These are phyloP conservation scores for Colletotrichum godetiae DNA, from an alignment of 2,329 filamentous ascomycete species.

Conservation along the genomic window DNA sequence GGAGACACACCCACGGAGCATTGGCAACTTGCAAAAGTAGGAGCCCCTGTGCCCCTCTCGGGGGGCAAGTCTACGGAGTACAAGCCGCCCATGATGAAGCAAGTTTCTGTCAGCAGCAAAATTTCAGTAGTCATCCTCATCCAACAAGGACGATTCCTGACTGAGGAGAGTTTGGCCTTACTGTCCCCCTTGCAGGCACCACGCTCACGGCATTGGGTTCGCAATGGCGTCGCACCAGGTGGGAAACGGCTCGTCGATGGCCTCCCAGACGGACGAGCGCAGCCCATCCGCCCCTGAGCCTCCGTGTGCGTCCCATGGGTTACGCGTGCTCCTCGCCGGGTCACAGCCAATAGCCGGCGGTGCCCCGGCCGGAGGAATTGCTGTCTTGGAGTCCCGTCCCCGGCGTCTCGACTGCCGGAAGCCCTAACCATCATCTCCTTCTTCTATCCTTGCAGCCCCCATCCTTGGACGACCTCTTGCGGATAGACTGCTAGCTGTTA, in stretches of 20 bases:
- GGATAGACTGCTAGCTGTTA: background rate
- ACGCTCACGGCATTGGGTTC: constrained; percentile 7
- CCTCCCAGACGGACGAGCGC: background rate
- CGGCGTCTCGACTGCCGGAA: constrained; percentile 33
- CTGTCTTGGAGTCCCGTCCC: constrained; percentile 31
- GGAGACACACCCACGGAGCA: background rate
- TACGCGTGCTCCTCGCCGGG: constrained; percentile 9
- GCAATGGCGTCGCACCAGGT: background rate
- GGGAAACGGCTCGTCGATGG: constrained; percentile 10
- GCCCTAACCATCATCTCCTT: constrained; percentile 2
- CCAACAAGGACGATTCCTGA: background rate
- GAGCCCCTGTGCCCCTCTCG: background rate
- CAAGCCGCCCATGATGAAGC: background rate
- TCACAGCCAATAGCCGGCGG: constrained; percentile 27
- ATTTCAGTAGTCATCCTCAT: background rate
- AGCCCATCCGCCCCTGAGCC: background rate
- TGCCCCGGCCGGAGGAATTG: constrained; percentile 29
- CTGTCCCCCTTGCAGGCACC: background rate
- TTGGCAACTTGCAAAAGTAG: background rate
- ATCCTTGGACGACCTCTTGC: background rate
- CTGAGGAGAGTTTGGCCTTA: background rate
- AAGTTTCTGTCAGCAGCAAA: background rate
- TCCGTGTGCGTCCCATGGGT: constrained; percentile 8
- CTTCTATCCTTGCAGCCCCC: background rate
- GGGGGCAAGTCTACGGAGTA: background rate